These are phyloP conservation scores for Plasmodium coatneyi DNA, from an alignment of 169 alveolate species.

Conservation along the genomic window DNA sequence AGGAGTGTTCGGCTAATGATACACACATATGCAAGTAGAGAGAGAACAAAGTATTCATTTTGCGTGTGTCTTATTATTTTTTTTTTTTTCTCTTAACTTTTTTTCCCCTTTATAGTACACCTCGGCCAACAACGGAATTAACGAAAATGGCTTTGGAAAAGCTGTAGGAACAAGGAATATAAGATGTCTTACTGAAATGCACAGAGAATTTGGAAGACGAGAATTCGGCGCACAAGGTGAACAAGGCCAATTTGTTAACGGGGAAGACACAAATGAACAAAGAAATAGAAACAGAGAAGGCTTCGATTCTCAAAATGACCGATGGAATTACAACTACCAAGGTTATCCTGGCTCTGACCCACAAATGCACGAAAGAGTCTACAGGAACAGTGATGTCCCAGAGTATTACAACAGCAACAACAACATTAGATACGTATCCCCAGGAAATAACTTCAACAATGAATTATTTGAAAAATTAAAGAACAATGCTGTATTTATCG, in stretches of 20 bases:
- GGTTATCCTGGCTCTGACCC: background rate
- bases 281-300: background rate
- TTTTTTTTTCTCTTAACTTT: background rate
- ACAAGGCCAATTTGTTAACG: background rate
- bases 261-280: background rate
- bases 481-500: constrained; percentile 1
- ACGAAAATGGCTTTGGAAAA: background rate
- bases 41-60: background rate
- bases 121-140: background rate
- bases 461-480: constrained; percentile 24
- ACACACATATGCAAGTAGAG: background rate
- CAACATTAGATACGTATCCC: constrained; percentile 18
- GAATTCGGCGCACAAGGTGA: background rate
- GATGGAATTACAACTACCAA: background rate
- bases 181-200: background rate
- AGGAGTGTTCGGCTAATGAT: background rate
- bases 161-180: background rate
- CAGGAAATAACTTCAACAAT: background rate
- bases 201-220: background rate
- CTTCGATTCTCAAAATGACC: background rate
- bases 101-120: background rate
- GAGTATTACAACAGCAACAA: background rate
- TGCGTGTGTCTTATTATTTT: no score
- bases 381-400: background rate
- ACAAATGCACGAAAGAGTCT: constrained; percentile 6